These are phyloP conservation scores for Euphorbia schlechtendalii DNA, from an alignment of 441 rosid species.

Conservation along the genomic window DNA sequence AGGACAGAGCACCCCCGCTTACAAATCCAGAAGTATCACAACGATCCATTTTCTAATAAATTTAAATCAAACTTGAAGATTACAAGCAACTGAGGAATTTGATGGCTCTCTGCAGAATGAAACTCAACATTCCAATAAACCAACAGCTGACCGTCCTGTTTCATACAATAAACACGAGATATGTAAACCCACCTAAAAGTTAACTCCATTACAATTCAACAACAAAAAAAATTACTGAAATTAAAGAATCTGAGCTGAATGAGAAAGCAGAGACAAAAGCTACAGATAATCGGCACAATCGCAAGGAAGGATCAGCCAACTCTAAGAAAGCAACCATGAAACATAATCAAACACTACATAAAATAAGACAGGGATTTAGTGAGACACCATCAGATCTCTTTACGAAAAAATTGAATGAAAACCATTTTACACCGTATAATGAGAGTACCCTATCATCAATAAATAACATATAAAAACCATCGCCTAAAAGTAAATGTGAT, in stretches of 20 bases:
- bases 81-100: constrained; percentile 18
- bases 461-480: not conserved
- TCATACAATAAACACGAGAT: constrained; percentile 21
- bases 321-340: not conserved
- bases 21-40: constrained; percentile 90
- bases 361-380: not conserved
- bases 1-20: no score
- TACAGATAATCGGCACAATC: not conserved
- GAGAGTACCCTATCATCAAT: not conserved
- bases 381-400: not conserved
- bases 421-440: not conserved
- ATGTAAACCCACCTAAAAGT: not conserved
- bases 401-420: not conserved
- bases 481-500: not conserved
- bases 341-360: not conserved
- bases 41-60: constrained; percentile 61
- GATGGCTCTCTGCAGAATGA: constrained; percentile 15
- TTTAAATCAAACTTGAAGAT: constrained; percentile 23
- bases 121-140: constrained; percentile 24
- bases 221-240: not conserved
- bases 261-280: not conserved
- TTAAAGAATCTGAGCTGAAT: not conserved
- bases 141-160: constrained; percentile 47
- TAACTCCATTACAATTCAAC: not conserved
- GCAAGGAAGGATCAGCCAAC: not conserved